phyloP scores from a whole-genome alignment of 116 monocot genomes.

The Posidonia oceanica region DNA sequence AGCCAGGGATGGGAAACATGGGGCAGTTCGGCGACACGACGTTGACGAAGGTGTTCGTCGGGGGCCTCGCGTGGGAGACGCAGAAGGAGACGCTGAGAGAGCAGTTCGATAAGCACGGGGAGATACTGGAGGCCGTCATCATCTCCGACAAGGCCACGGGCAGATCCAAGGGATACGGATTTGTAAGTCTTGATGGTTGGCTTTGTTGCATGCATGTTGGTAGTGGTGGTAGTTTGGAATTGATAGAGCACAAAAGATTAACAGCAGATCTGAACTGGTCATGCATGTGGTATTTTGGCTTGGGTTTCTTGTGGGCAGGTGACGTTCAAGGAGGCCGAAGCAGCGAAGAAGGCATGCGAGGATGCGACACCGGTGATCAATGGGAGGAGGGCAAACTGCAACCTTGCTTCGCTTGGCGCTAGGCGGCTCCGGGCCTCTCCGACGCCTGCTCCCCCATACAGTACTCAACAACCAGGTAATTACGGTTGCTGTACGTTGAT shows the following conservation, averaged over 20 bases:
- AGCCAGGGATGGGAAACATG: conserved; percentile 5
- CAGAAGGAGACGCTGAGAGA: conserved; percentile 40
- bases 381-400: conserved; percentile 79
- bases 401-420: conserved; percentile 77
- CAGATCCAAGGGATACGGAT: conserved; percentile 79
- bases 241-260: too few species aligned
- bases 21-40: conserved; percentile 47
- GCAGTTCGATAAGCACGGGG: conserved; percentile 50
- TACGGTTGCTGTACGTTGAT: neutral
- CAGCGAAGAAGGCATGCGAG: conserved; percentile 85
- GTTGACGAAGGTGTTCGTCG: conserved; percentile 76
- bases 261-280: too few species aligned
- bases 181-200: conserved; percentile 26
- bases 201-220: too few species aligned
- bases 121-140: conserved; percentile 76
- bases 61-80: conserved; percentile 81
- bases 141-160: conserved; percentile 69
- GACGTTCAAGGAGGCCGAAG: conserved; percentile 80
- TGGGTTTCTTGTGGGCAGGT: conserved; percentile 42
- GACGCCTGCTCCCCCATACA: conserved; percentile 21
- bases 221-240: neutral
- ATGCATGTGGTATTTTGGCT: too few species aligned
- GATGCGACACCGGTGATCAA: conserved; percentile 76
- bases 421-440: conserved; percentile 30
- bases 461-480: conserved; percentile 6